Evolutionary conservation across 768 basidiomycete genomes (phyloP), one percentile per base, ranked within the genome.

Genomic region (Exidia glandulosa): DNA sequence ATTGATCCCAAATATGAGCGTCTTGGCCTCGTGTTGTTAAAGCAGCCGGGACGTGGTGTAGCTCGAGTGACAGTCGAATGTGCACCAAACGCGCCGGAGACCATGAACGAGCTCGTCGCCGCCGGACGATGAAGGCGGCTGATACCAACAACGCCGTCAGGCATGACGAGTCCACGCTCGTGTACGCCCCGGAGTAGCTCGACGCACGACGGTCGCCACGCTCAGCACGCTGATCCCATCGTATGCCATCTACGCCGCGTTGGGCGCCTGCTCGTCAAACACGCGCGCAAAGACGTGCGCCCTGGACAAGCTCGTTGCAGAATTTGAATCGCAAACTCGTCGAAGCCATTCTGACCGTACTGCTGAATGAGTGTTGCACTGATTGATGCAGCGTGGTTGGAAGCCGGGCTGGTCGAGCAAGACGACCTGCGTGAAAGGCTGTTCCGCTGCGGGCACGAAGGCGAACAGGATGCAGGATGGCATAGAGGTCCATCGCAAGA

Each of bases 251-350:
- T 79, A 76, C 1, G 78, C 75, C 65, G 86, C 90, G 65, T 81
- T 82, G 1, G 87, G 87, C 3, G 86, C 75, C 0, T 68, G 67
- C 63, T 93, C 85, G 64, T 90, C 88, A 63, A 94, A 93, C 0
- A 77, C 80, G 58, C 85, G 78, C 19, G 86, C 83, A 10, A 84
- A 69, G 54, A 90, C 73, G 66, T 87, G 92, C 2, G 89, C 90
- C n/a, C 57, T 94, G 89, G 0, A 93, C 64, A 54, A 92, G 65
- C 68, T 95, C 93, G 69, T 93, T 87, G 1, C 83, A 72, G 67
- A 93, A 94, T 73, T n/a, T 95, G 94, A 76, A 88, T 83, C 66
- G 79, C 83, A 67, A 94, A 93, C 66, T 94, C 91, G 66, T 91
- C 86, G 66, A 93, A 90, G 2, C 80, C 79, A 64, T 92, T 93